Evolutionary conservation across 371 early-diverging fungal genomes (phyloP), one percentile per base, ranked within the genome.

Genomic region (Rhizopus stolonifer): DNA sequence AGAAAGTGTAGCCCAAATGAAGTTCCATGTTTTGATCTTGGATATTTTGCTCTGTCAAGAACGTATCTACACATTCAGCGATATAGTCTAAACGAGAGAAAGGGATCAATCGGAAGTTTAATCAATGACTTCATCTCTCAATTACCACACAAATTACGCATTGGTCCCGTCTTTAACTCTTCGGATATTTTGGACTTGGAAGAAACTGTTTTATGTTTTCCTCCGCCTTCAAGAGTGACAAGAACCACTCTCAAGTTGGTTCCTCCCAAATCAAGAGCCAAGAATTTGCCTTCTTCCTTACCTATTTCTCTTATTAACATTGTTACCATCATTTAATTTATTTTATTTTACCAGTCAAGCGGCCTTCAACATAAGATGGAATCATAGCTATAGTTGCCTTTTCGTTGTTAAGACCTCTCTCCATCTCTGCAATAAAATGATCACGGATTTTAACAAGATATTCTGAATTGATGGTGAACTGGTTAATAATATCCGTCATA

Each of bases 241-340:
- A 87, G 78, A 44, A 92, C 93, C 1, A 96, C 92, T 11, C 98
- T 86, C 53, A 96, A 81, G 67, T 96, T 93, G 52, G 96, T 92
- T 29, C 97, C 98, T 49, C 96, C 98, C 36, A 98, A 77, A 64
- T 98, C 98, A 52, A 98, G 78, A 13, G 95, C 95, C 39, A 98
- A 78, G 66, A 81, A 94, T 24, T 84, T 70, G 31, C 96, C 96
- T 23, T 75, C 78, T 71, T 96, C 96, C 60, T 82, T 53, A 14
- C 52, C 54, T 65, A 26, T 32, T 19, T 23, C 0, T 32, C 8
- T 25, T 50, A 22, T 10, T 49, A 15, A 4, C 23, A n/a, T 25
- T 45, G 11, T 29, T 22, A 47, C 15, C n/a, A 14, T 4, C 21
- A 24, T 11, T 22, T 6, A 9, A 4, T 14, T 2, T 17, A 18